Percentiles rank a stretch among this genome's conserved stretches.
Conservation (phyloP, 1,139 yeast genomes). For the Kodamaea alishanica region DNA sequence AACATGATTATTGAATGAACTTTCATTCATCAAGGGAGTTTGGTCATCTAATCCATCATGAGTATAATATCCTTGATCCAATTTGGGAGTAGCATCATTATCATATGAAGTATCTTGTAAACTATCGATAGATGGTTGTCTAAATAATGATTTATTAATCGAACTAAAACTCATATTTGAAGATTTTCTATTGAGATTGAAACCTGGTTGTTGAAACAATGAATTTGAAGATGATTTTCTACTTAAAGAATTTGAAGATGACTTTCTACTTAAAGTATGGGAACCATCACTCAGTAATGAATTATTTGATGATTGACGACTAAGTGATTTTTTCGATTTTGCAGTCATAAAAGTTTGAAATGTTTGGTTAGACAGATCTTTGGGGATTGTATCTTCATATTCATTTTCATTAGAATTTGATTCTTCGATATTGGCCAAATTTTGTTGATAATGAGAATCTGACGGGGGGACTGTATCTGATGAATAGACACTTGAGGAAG, state of each 20-base stretch:
- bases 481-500: constrained; percentile 35
- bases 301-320: no score
- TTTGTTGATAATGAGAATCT: constrained; percentile 1
- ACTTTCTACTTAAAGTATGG: constrained; percentile 11
- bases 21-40: constrained; percentile 28
- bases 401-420: background rate
- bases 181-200: constrained; percentile 5
- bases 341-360: constrained; percentile 29
- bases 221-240: constrained; percentile 6
- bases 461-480: constrained; percentile 11
- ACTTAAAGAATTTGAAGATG: constrained; percentile 14
- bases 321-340: background rate
- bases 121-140: constrained; percentile 14
- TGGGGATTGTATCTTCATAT: constrained; percentile 5
- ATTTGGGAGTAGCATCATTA: constrained; percentile 32
- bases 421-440: background rate
- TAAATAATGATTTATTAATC: constrained; percentile 31
- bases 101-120: constrained; percentile 16
- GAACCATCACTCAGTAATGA: constrained; percentile 1
- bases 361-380: constrained; percentile 25
- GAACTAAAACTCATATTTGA: constrained; percentile 27
- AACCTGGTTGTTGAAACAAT: constrained; percentile 6
- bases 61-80: constrained; percentile 9
- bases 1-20: constrained; percentile 11
- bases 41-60: constrained; percentile 22